A percentile compares a stretch with the other conserved stretches of the same genome.
Conservation (phyloP, 1,284 basidiomycete genomes). For the Cryptococcus neoformans region DNA sequence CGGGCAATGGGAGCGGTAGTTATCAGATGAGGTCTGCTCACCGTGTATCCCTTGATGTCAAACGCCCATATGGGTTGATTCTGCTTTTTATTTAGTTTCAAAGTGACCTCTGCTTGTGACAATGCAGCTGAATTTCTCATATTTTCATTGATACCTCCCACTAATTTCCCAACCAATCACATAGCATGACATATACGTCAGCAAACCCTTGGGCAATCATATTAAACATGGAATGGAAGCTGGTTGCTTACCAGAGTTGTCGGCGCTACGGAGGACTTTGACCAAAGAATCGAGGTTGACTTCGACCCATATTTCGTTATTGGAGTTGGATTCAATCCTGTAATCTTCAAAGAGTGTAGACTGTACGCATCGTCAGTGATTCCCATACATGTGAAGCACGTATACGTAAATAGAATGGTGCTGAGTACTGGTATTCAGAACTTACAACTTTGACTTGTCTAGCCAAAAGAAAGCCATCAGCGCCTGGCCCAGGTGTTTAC, state of each 20-base stretch:
- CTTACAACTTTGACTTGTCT: background rate
- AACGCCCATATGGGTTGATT: conserved; percentile 42
- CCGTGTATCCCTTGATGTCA: conserved; percentile 35
- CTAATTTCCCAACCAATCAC: background rate
- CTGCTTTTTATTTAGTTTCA: conserved; percentile 60
- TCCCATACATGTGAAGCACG: background rate
- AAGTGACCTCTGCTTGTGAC: conserved; percentile 61
- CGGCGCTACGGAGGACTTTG: conserved; percentile 59
- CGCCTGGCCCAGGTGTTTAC: background rate
- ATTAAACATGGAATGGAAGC: background rate
- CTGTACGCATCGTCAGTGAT: conserved; percentile 7
- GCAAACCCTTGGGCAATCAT: background rate
- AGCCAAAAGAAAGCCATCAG: background rate
- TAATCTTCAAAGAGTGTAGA: conserved; percentile 70
- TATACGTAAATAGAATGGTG: no score
- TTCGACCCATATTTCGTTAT: conserved; percentile 75
- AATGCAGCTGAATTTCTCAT: conserved; percentile 5
- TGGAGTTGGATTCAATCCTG: conserved; percentile 76
- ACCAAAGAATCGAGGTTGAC: conserved; percentile 65
- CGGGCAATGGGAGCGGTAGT: background rate
- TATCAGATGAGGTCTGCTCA: conserved; percentile 10
- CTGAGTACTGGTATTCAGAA: background rate
- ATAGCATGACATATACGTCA: background rate
- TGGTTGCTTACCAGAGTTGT: conserved; percentile 32
- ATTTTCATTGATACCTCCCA: background rate